phyloP scores from a whole-genome alignment of 805 yeast species.

The Zygoascus biomembranicola region DNA sequence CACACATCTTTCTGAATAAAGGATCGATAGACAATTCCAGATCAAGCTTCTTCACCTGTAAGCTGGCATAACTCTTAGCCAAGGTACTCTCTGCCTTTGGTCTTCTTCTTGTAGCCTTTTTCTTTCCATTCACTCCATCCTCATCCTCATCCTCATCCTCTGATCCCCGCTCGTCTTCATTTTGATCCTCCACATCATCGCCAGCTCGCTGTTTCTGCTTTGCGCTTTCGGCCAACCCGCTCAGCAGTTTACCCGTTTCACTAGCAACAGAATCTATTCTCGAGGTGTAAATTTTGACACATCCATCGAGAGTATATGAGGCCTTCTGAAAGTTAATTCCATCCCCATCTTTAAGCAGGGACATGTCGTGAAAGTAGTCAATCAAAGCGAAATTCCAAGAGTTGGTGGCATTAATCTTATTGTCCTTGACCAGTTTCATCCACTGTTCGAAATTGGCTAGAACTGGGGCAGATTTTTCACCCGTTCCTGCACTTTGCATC shows the following conservation, averaged over 20 bases:
- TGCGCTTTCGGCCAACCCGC: constrained; percentile 50
- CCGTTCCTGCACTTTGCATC: neutral
- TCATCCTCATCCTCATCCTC: constrained; percentile 33
- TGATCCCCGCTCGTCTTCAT: constrained; percentile 34
- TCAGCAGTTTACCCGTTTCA: constrained; percentile 76
- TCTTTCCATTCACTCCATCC: constrained; percentile 16
- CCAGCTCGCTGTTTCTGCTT: constrained; percentile 16
- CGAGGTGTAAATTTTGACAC: constrained; percentile 85
- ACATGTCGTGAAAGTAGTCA: constrained; percentile 82
- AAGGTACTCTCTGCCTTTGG: constrained; percentile 25
- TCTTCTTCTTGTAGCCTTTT: constrained; percentile 12
- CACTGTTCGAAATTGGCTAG: constrained; percentile 58
- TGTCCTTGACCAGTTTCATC: constrained; percentile 76
- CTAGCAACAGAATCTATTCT: constrained; percentile 88
- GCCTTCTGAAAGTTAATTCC: constrained; percentile 85
- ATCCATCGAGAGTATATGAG: constrained; percentile 85
- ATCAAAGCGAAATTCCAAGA: constrained; percentile 89
- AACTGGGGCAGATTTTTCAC: constrained; percentile 12
- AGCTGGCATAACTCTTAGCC: constrained; percentile 23
- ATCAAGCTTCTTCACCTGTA: constrained; percentile 28
- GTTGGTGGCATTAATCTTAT: constrained; percentile 74
- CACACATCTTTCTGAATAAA: constrained; percentile 34
- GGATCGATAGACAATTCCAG: constrained; percentile 34
- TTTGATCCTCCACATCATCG: constrained; percentile 16
- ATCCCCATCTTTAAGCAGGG: constrained; percentile 65